phyloP scores from a whole-genome alignment of 805 yeast genomes.

The Saccharomycopsis javanensis region DNA sequence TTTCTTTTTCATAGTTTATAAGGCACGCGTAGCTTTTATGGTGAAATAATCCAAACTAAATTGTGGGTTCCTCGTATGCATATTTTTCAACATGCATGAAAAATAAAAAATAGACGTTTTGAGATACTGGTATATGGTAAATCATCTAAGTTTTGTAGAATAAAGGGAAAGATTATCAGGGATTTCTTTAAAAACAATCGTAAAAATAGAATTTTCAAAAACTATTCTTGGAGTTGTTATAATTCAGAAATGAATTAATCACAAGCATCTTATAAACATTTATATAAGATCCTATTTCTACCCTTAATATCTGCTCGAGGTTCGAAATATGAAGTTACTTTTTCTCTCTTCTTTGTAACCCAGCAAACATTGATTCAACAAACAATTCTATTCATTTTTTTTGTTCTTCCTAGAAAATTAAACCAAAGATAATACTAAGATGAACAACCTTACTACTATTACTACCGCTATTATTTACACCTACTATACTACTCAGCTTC shows the following conservation, averaged over 20 bases:
- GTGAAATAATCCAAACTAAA: background rate
- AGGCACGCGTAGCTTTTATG: background rate
- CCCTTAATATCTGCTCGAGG: background rate
- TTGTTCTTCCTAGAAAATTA: background rate
- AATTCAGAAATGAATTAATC: background rate
- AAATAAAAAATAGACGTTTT: background rate
- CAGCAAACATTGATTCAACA: too few species aligned
- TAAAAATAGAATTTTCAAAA: background rate
- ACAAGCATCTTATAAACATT: background rate
- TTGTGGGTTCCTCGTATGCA: background rate
- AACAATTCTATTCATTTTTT: too few species aligned
- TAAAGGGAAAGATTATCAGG: background rate
- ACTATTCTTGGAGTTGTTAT: background rate
- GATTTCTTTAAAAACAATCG: background rate
- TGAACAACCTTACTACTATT: conserved; percentile 12
- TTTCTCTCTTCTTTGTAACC: background rate
- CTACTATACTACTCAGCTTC: conserved; percentile 14
- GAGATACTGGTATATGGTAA: background rate
- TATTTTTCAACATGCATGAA: background rate
- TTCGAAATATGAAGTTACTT: background rate
- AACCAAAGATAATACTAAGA: background rate
- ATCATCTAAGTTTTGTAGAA: background rate
- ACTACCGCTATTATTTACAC: conserved; percentile 19
- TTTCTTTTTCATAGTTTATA: background rate
- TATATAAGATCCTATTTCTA: background rate